A percentile compares a stretch with the other conserved stretches of the same genome.
phyloP scores from a whole-genome alignment of 352 stramenopile species.

The Peronospora farinosa region DNA sequence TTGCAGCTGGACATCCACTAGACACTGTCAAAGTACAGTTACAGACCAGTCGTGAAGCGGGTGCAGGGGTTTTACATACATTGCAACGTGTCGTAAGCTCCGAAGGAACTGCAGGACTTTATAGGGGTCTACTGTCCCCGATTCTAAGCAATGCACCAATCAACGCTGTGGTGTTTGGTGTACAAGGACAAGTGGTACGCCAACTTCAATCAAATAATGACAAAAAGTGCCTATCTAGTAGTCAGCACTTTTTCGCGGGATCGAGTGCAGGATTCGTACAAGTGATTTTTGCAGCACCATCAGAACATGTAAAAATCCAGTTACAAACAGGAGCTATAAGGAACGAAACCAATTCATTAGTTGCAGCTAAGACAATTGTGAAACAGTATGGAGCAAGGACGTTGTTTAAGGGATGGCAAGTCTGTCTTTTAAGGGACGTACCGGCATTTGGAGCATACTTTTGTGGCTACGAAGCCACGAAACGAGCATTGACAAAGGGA shows the following conservation, averaged over 20 bases:
- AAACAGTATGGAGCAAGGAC: slow-evolving; percentile 34
- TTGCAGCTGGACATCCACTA: slow-evolving; percentile 72
- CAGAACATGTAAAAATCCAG: slow-evolving; percentile 83
- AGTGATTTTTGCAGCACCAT: slow-evolving; percentile 61
- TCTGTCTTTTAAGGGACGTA: slow-evolving; percentile 66
- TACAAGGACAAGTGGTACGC: slow-evolving; percentile 57
- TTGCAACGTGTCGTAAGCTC: slow-evolving; percentile 44
- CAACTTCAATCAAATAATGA: slow-evolving; percentile 28
- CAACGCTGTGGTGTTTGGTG: slow-evolving; percentile 78
- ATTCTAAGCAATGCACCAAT: slow-evolving; percentile 82
- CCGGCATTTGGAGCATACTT: slow-evolving; percentile 81
- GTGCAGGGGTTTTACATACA: slow-evolving; percentile 39
- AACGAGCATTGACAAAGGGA: slow-evolving; percentile 43
- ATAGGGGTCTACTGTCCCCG: slow-evolving; percentile 67
- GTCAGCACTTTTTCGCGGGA: slow-evolving; percentile 53
- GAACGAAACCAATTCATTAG: slow-evolving; percentile 43
- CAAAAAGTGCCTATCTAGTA: slow-evolving; percentile 19
- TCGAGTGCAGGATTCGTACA: slow-evolving; percentile 59
- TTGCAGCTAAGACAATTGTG: slow-evolving; percentile 39
- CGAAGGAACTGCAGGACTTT: slow-evolving; percentile 63
- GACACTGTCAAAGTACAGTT: slow-evolving; percentile 86
- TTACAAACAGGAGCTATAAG: slow-evolving; percentile 58
- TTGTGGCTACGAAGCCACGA: slow-evolving; percentile 69
- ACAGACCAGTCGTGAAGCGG: slow-evolving; percentile 42
- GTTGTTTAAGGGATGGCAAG: slow-evolving; percentile 65